Conservation (phyloP, 129 eudicot genomes). For the Tagetes patula region DNA sequence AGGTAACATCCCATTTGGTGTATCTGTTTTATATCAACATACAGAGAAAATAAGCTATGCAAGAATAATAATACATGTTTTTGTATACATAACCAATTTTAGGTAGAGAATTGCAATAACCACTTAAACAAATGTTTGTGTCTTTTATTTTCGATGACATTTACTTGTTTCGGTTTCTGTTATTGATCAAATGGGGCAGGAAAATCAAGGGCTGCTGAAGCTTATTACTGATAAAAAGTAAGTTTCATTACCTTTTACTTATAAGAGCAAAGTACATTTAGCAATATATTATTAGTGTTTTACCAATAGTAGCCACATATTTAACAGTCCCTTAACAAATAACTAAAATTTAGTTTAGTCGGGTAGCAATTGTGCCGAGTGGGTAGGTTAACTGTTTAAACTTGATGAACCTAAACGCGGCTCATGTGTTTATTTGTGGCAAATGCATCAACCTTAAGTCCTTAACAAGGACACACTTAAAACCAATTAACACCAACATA, state of each 20-base stretch:
- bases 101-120: too few relatives aligned
- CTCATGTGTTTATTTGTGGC: not conserved
- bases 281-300: not conserved
- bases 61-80: not conserved
- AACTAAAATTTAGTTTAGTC: not conserved
- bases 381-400: not conserved
- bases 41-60: not conserved
- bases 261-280: too few relatives aligned
- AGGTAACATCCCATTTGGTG: slow-evolving; percentile 36
- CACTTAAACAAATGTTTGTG: too few relatives aligned
- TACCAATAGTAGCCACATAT: not conserved
- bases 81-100: too few relatives aligned
- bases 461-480: not conserved
- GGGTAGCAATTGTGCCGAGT: not conserved
- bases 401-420: not conserved
- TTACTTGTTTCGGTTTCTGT: slow-evolving; percentile 13
- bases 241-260: not conserved
- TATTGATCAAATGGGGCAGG: slow-evolving; percentile 47
- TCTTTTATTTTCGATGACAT: not conserved
- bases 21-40: not conserved
- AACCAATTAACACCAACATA: not conserved
- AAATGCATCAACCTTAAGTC: not conserved
- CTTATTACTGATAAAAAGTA: slow-evolving; percentile 73
- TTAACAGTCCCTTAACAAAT: not conserved
- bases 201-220: slow-evolving; percentile 58